Evolutionary conservation across 352 stramenopile genomes (phyloP).

Genomic region (Phytophthora boehmeriae): DNA sequence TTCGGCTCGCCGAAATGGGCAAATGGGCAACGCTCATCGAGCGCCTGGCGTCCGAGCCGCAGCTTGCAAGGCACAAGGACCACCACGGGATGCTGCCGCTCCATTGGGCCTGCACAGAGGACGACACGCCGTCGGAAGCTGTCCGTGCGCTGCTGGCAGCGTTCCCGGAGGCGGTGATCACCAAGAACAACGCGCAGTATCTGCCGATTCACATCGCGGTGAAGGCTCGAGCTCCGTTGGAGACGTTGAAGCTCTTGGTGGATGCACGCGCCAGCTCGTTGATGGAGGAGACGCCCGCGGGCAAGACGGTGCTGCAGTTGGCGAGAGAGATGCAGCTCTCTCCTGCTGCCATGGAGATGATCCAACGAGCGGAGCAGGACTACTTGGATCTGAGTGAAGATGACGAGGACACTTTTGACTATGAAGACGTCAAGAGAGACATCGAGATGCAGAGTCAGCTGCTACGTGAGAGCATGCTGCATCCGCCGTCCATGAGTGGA

Average conservation of each 20-base stretch:
- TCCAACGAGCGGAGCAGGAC: slow-evolving; percentile 71
- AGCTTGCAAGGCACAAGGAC: slow-evolving; percentile 79
- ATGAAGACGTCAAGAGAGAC: slow-evolving; percentile 76
- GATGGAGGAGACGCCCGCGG: slow-evolving; percentile 69
- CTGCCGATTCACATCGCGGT: slow-evolving; percentile 86
- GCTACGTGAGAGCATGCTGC: slow-evolving; percentile 78
- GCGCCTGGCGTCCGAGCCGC: slow-evolving; percentile 56
- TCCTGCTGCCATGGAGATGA: slow-evolving; percentile 52
- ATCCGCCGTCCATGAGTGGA: slow-evolving; percentile 37
- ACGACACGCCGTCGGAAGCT: slow-evolving; percentile 68
- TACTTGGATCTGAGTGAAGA: slow-evolving; percentile 71
- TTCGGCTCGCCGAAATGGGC: slow-evolving; percentile 82
- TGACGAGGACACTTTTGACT: slow-evolving; percentile 65
- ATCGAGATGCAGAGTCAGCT: slow-evolving; percentile 80
- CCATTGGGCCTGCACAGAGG: slow-evolving; percentile 85
- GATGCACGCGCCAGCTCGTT: slow-evolving; percentile 71
- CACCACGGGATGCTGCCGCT: slow-evolving; percentile 86
- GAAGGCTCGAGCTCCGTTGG: slow-evolving; percentile 51
- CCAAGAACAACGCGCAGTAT: slow-evolving; percentile 85
- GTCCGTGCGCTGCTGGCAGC: slow-evolving; percentile 68
- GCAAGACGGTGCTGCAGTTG: slow-evolving; percentile 74
- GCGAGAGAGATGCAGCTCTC: slow-evolving; percentile 62
- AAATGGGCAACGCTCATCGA: slow-evolving; percentile 75
- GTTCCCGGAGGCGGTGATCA: slow-evolving; percentile 79
- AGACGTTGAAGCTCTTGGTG: slow-evolving; percentile 66